A percentile compares a stretch with the other conserved stretches of the same genome.
These are phyloP conservation scores for Ceratobasidium sp. DNA, from an alignment of 1,284 basidiomycete genomes.

Conservation along the genomic window DNA sequence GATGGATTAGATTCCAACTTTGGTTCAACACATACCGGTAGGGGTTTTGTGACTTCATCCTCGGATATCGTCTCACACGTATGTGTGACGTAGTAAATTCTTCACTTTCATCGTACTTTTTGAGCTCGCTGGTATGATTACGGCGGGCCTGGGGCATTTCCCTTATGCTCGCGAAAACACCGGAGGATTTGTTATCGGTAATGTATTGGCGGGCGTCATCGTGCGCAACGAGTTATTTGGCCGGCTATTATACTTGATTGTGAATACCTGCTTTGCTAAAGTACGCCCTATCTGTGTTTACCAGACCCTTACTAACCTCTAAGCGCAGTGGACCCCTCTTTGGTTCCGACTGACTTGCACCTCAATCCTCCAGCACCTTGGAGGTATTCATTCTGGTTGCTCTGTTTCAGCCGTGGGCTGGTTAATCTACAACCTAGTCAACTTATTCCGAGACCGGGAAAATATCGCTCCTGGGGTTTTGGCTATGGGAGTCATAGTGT, in stretches of 20 bases:
- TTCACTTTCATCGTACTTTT: slow-evolving; percentile 70
- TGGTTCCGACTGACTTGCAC: slow-evolving; percentile 72
- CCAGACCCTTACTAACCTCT: neutral
- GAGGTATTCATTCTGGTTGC: slow-evolving; percentile 81
- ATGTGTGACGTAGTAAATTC: slow-evolving; percentile 64
- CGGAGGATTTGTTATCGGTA: slow-evolving; percentile 74
- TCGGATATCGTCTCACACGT: neutral
- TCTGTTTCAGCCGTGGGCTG: slow-evolving; percentile 68
- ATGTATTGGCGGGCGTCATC: slow-evolving; percentile 67
- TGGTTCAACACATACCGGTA: slow-evolving; percentile 74
- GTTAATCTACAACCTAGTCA: slow-evolving; percentile 70
- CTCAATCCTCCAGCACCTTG: slow-evolving; percentile 76
- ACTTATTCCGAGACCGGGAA: slow-evolving; percentile 68
- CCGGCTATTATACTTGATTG: slow-evolving; percentile 68
- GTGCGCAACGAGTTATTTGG: slow-evolving; percentile 74
- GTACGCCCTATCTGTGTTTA: slow-evolving; percentile 55
- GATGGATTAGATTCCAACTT: slow-evolving; percentile 69
- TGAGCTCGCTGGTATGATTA: slow-evolving; percentile 71
- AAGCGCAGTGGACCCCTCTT: slow-evolving; percentile 73
- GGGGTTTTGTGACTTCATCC: neutral
- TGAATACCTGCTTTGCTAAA: slow-evolving; percentile 76
- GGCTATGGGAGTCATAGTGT: slow-evolving; percentile 65
- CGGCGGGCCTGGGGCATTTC: slow-evolving; percentile 75
- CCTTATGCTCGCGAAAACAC: slow-evolving; percentile 70
- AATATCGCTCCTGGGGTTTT: slow-evolving; percentile 68